A percentile compares a stretch with the other conserved stretches of the same genome.
phyloP scores from a whole-genome alignment of 179 eudicot species.

The Gypsophila paniculata region DNA sequence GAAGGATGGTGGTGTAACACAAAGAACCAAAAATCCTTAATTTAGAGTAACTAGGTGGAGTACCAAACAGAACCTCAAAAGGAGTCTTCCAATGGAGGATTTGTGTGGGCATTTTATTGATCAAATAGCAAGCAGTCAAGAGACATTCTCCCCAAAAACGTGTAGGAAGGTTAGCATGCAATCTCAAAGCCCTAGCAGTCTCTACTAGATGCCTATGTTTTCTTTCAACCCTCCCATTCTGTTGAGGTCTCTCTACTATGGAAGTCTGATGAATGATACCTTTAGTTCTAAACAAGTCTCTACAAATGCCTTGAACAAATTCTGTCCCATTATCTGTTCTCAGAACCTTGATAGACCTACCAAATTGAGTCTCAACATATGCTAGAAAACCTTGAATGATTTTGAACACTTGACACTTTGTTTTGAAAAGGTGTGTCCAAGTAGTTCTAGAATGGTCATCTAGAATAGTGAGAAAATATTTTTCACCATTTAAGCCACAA shows the following conservation, averaged over 20 bases:
- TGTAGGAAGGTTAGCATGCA: not conserved
- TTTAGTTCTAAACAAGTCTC: not conserved
- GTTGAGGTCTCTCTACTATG: not conserved
- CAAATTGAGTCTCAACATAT: not conserved
- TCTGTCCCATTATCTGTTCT: not conserved
- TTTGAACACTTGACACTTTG: not conserved
- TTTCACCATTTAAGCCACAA: not conserved
- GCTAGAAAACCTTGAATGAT: not conserved
- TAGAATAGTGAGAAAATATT: not conserved
- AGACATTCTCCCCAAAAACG: not conserved
- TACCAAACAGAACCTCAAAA: not conserved
- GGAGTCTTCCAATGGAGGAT: not conserved
- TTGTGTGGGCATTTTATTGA: not conserved
- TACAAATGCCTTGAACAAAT: not conserved
- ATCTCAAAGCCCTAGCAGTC: not conserved
- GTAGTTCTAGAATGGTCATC: not conserved
- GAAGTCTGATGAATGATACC: not conserved
- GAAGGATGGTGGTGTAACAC: not conserved
- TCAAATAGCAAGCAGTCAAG: not conserved
- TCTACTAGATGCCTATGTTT: not conserved
- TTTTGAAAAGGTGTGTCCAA: not conserved
- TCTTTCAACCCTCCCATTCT: not conserved
- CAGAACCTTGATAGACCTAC: not conserved
- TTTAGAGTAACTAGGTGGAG: not conserved
- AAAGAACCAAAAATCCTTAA: not conserved